phyloP scores from a whole-genome alignment of 1,284 basidiomycete species.

The Pisolithus thermaeus region DNA sequence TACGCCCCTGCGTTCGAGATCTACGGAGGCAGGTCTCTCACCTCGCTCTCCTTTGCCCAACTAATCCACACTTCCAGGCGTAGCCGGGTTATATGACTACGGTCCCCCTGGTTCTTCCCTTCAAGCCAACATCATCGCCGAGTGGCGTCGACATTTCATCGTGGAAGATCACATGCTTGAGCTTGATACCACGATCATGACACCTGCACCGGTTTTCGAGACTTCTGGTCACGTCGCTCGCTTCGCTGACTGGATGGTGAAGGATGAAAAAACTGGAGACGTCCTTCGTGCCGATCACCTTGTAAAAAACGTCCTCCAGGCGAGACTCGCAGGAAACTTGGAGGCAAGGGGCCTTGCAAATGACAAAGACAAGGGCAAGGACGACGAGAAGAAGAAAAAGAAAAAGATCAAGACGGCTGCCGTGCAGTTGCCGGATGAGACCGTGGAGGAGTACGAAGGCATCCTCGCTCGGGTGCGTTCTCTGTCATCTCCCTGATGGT shows the following conservation, averaged over 20 bases:
- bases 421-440: conserved; percentile 74
- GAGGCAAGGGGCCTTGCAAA: conserved; percentile 80
- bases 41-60: conserved; percentile 6
- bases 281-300: conserved; percentile 98
- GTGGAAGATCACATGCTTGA: conserved; percentile 99
- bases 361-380: conserved; percentile 41
- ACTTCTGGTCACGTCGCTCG: conserved; percentile 97
- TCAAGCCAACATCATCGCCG: conserved; percentile 94
- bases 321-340: conserved; percentile 84
- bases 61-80: conserved; percentile 45
- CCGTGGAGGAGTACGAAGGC: conserved; percentile 75
- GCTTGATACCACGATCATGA: conserved; percentile 98
- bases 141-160: conserved; percentile 99
- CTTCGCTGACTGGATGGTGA: conserved; percentile 99
- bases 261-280: conserved; percentile 91
- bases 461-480: conserved; percentile 77
- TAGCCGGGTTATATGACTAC: conserved; percentile 95
- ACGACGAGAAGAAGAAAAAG: conserved; percentile 74
- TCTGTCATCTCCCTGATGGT: conserved; percentile 1
- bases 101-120: conserved; percentile 93
- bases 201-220: conserved; percentile 91
- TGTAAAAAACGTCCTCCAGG: conserved; percentile 90
- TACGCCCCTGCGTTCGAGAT: conserved; percentile 98
- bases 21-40: conserved; percentile 73
- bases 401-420: conserved; percentile 74